These are phyloP conservation scores for Pelargonium citronellum DNA, from an alignment of 441 rosid genomes.

Conservation along the genomic window DNA sequence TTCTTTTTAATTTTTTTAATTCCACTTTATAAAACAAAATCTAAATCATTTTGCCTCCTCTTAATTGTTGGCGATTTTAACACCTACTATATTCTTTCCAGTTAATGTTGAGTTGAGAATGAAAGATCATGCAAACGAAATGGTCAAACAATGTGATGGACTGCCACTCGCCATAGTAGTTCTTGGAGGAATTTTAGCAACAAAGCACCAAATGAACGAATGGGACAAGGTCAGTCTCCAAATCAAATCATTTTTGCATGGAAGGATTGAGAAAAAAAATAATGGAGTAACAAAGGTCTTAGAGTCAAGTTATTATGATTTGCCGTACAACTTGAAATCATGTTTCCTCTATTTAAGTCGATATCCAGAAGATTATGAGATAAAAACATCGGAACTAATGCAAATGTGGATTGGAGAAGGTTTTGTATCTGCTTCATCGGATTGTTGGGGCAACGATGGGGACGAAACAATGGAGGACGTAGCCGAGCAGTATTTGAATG, in stretches of 20 bases:
- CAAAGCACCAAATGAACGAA: background rate
- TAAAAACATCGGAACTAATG: background rate
- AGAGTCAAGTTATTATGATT: background rate
- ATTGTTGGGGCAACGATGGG: too few relatives aligned
- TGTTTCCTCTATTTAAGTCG: background rate
- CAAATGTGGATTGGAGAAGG: background rate
- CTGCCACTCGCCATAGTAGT: background rate
- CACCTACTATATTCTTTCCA: too few relatives aligned
- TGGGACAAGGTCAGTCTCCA: background rate
- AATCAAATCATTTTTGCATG: background rate
- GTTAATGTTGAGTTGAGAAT: background rate
- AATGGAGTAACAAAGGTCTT: background rate
- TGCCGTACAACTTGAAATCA: background rate
- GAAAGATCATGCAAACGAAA: background rate
- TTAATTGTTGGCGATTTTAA: too few relatives aligned
- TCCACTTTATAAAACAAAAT: too few relatives aligned
- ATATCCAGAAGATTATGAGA: background rate
- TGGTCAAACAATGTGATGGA: background rate
- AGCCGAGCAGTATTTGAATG: background rate
- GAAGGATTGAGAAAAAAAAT: background rate
- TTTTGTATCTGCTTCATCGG: background rate
- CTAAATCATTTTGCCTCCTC: too few relatives aligned
- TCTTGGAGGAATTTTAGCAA: background rate
- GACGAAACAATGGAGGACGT: background rate
- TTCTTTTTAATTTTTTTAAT: too few relatives aligned